Evolutionary conservation across 148 eudicot genomes (phyloP), one percentile per base, ranked within the genome.

Genomic region (Bassia scoparia): DNA sequence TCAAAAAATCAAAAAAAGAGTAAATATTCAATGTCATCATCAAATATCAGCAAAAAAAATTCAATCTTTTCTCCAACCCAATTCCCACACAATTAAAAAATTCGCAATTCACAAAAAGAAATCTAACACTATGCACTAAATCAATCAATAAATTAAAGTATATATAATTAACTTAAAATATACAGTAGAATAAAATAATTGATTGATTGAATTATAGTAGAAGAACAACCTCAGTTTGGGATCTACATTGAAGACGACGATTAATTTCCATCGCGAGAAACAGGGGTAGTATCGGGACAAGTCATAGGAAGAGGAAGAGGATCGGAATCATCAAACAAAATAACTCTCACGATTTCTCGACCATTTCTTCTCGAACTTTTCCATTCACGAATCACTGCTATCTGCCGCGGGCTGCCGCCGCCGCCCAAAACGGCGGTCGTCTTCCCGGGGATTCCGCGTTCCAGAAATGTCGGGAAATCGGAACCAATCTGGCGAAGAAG

Each of bases 291-390:
- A 76, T 89, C 74, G 4, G 98, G 97, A 76, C 80, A 84, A 46
- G 97, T 82, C 97, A 89, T 91, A 2, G 98, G 98, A 34, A 91
- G 87, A 21, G 97, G 96, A 48, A 89, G 87, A 35, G 90, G 86
- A 7, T 94, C 98, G 10, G 70, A 81, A 65, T 91, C 83, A 59
- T 91, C 93, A 2, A 67, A 77, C 84, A 94, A n/a, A 72, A 75
- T 94, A 94, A 75, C 98, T 91, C 78, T 94, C 97, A 67, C 87
- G 68, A 60, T 84, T 69, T 46, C 92, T 74, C 0, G 97, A 86
- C 98, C 97, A 94, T 29, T 84, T 80, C 59, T 69, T 80, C 74
- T 90, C 89, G 27, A 71, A n/a, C 82, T 23, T 61, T 69, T 4
- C 89, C 86, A 61, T 82, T 86, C 9, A 81, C 74, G 61, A 78